Evolutionary conservation across 192 early-diverging fungal genomes (phyloP).

Genomic region (Borealophlyctis nickersoniae): DNA sequence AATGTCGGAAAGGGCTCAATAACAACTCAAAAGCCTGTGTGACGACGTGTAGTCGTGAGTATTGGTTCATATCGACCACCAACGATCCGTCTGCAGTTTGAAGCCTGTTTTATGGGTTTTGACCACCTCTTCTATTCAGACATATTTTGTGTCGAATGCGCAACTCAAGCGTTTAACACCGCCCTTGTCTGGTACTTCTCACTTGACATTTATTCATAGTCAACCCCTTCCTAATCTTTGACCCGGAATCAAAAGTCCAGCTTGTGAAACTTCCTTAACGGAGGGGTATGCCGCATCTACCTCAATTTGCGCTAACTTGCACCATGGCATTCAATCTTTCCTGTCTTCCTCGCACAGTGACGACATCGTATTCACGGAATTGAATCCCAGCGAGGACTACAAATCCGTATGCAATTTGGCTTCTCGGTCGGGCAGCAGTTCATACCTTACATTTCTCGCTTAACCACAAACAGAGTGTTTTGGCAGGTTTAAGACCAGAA

Average conservation of each 20-base stretch:
- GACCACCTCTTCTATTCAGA: slow-evolving; percentile 18
- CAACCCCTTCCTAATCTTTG: no score
- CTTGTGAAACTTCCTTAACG: slow-evolving; percentile 42
- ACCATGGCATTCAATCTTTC: not conserved
- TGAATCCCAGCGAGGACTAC: slow-evolving; percentile 48
- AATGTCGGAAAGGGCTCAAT: slow-evolving; percentile 34
- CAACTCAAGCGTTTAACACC: slow-evolving; percentile 26
- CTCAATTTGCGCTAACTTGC: not conserved
- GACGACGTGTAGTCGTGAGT: slow-evolving; percentile 42
- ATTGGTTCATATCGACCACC: not conserved
- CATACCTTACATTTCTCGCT: no score
- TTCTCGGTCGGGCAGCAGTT: not conserved
- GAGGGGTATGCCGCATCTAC: slow-evolving; percentile 19
- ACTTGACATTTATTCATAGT: no score
- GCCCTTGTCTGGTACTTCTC: slow-evolving; percentile 34
- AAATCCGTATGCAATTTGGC: slow-evolving; percentile 34
- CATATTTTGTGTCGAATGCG: slow-evolving; percentile 43
- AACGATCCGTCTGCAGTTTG: not conserved
- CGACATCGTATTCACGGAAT: slow-evolving; percentile 44
- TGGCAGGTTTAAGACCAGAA: slow-evolving; percentile 43
- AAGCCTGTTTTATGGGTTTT: no score
- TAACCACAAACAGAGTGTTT: slow-evolving; percentile 29
- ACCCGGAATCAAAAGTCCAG: slow-evolving; percentile 36
- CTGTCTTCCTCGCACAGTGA: no score
- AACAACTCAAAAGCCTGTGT: slow-evolving; percentile 27